Conservation (phyloP, 2,329 filamentous ascomycete genomes). For the Cladosporium cucumerinum region DNA sequence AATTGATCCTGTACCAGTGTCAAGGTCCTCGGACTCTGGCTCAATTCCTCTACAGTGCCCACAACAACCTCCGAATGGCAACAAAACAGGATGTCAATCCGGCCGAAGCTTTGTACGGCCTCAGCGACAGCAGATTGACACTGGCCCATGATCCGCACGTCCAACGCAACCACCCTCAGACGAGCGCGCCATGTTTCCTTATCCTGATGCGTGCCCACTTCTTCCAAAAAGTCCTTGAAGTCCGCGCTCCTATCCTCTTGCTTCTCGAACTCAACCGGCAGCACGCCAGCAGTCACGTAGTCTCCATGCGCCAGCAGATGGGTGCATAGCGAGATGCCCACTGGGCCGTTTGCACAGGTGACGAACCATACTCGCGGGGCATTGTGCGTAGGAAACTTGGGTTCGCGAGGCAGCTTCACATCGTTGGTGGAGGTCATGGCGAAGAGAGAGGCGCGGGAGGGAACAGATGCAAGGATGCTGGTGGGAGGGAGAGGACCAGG, state of each 20-base stretch:
- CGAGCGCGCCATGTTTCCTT: slow-evolving; percentile 79
- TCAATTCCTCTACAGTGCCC: slow-evolving; percentile 86
- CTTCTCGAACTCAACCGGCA: slow-evolving; percentile 70
- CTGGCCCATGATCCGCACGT: slow-evolving; percentile 61
- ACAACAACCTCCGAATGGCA: slow-evolving; percentile 87
- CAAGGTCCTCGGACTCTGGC: slow-evolving; percentile 66
- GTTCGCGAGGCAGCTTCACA: slow-evolving; percentile 34
- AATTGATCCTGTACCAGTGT: slow-evolving; percentile 87
- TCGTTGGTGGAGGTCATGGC: slow-evolving; percentile 25
- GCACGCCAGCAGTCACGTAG: slow-evolving; percentile 79
- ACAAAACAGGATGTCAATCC: slow-evolving; percentile 85
- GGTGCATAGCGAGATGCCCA: slow-evolving; percentile 77
- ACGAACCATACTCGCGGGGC: slow-evolving; percentile 87
- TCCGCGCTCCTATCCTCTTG: slow-evolving; percentile 68
- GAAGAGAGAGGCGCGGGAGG: background rate
- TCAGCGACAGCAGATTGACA: slow-evolving; percentile 86
- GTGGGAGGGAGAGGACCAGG: background rate
- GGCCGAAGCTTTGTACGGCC: slow-evolving; percentile 77
- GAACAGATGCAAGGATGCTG: background rate
- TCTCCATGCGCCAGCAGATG: slow-evolving; percentile 87
- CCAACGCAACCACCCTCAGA: slow-evolving; percentile 60
- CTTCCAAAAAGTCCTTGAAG: slow-evolving; percentile 73
- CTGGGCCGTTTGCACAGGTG: slow-evolving; percentile 78
- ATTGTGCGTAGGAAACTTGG: slow-evolving; percentile 59
- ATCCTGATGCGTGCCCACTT: slow-evolving; percentile 41